Base-by-base conservation (phyloP, 1,284 basidiomycete species). In the Pyrrhoderma noxium region DNA sequence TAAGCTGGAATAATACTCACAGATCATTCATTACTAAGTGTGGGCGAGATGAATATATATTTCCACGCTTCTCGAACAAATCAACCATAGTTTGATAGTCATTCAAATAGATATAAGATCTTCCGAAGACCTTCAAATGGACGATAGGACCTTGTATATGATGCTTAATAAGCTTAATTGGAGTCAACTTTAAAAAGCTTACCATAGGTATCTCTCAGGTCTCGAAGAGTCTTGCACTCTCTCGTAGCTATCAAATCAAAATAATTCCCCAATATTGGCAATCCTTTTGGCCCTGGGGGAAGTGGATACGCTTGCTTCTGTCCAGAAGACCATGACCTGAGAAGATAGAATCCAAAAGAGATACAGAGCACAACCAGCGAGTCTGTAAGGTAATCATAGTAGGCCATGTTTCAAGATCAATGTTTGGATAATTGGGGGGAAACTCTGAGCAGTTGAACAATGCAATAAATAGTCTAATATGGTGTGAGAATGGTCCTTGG, bases 31-130 rank as follows among this genome's bases (percentile, higher is more conserved):
- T 53, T 35, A 40, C 22, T 16, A 58, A 36, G 8, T 25, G 55
- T 1, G 69, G 69, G 23, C 75, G 67, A 62, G 75, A 73, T 27
- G 74, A 76, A 58, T 76, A 75, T 36, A 73, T 70, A 7, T 70
- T 62, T 53, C 73, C 70, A 47, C 70, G 66, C 59, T 69, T 74
- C 47, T 76, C 74, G 27, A 76, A 60, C 21, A 76, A 62, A 54
- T 77, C 74, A 37, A 66, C 65, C 27, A 69, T 69, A 21, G 65
- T 66, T 52, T 70, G 63, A 45, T 69, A 53, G 56, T 65, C 64
- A 61, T 68, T 72, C 40, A 77, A 56, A 49, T 76, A 63, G 45
- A 77, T 56, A 58, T 75, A 66, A 0, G 69, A 64, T 54, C 71
- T 67, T 34, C 68, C 66, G 46, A 76, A 65, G 39, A 74, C 58